phyloP scores from a whole-genome alignment of 2,329 filamentous ascomycete species.

The Fusarium brachygibbosum region DNA sequence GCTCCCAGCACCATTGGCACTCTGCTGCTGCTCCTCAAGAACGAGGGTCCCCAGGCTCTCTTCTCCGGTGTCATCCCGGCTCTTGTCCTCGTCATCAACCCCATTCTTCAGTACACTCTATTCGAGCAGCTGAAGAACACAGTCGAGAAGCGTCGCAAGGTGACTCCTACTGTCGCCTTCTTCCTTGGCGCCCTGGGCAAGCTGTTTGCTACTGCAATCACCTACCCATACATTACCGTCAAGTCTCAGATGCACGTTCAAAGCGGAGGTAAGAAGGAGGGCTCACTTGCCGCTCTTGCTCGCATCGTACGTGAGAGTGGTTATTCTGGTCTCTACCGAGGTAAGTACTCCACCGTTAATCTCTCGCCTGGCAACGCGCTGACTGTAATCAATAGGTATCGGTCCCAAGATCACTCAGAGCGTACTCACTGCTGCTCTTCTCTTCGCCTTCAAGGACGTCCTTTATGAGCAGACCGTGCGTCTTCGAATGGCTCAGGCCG shows the following conservation, averaged over 20 bases:
- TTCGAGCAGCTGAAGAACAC: slow-evolving; percentile 98
- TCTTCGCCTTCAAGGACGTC: slow-evolving; percentile 98
- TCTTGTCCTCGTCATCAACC: slow-evolving; percentile 95
- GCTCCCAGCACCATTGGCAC: slow-evolving; percentile 83
- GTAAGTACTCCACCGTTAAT: slow-evolving; percentile 62
- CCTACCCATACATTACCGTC: slow-evolving; percentile 98
- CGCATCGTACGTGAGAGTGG: slow-evolving; percentile 90
- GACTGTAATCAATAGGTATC: slow-evolving; percentile 73
- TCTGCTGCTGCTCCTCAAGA: slow-evolving; percentile 80
- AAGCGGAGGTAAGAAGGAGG: slow-evolving; percentile 80
- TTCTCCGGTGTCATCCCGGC: slow-evolving; percentile 95
- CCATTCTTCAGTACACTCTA: slow-evolving; percentile 97
- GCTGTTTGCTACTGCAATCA: slow-evolving; percentile 91
- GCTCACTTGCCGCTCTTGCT: slow-evolving; percentile 81
- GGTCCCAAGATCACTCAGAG: slow-evolving; percentile 97
- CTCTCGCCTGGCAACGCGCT: not conserved
- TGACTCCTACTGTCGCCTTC: slow-evolving; percentile 90
- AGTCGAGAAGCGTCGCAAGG: slow-evolving; percentile 78
- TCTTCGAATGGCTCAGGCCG: slow-evolving; percentile 65
- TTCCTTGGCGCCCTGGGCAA: slow-evolving; percentile 93
- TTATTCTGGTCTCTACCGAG: slow-evolving; percentile 92
- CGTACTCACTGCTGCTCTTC: slow-evolving; percentile 93
- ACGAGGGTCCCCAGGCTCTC: slow-evolving; percentile 87
- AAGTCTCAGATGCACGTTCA: slow-evolving; percentile 98
- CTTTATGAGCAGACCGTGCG: slow-evolving; percentile 86